Evolutionary conservation across 495 filamentous ascomycete genomes (phyloP).

Genomic region (Aspergillus incahuasiensis): DNA sequence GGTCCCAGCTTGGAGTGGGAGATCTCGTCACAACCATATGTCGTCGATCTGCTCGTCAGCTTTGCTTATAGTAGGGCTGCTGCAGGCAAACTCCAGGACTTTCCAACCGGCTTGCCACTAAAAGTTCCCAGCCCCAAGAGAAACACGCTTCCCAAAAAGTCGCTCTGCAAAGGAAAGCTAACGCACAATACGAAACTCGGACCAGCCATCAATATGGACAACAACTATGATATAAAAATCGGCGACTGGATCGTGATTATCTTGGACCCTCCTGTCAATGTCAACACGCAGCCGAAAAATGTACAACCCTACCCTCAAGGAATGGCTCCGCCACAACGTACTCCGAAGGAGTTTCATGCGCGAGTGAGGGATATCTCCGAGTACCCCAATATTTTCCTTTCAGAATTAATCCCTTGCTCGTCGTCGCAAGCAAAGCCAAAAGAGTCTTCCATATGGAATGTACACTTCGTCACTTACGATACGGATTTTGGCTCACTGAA

Average conservation of each 20-base stretch:
- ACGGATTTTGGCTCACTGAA: constrained; percentile 52
- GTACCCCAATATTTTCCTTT: constrained; percentile 14
- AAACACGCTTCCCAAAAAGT: background rate
- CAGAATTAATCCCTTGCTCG: constrained; percentile 12
- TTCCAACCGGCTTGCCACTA: constrained; percentile 66
- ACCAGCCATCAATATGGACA: constrained; percentile 30
- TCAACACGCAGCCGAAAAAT: background rate
- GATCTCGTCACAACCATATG: constrained; percentile 71
- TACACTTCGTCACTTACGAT: constrained; percentile 45
- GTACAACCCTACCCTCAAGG: no score
- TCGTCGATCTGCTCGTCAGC: constrained; percentile 81
- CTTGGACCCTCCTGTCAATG: background rate
- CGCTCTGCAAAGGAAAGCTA: background rate
- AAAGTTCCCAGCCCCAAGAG: constrained; percentile 50
- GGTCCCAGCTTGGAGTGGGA: constrained; percentile 84
- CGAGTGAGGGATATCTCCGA: constrained; percentile 4
- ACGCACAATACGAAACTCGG: background rate
- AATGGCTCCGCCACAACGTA: background rate
- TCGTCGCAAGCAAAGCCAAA: no score
- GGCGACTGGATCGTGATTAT: constrained; percentile 56
- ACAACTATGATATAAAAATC: constrained; percentile 27
- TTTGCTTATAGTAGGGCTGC: constrained; percentile 67
- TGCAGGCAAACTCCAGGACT: constrained; percentile 46
- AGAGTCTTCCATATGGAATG: constrained; percentile 4
- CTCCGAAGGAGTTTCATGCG: background rate